Evolutionary conservation across 208 protist genomes (phyloP).

Genomic region (Giardia duodenalis): DNA sequence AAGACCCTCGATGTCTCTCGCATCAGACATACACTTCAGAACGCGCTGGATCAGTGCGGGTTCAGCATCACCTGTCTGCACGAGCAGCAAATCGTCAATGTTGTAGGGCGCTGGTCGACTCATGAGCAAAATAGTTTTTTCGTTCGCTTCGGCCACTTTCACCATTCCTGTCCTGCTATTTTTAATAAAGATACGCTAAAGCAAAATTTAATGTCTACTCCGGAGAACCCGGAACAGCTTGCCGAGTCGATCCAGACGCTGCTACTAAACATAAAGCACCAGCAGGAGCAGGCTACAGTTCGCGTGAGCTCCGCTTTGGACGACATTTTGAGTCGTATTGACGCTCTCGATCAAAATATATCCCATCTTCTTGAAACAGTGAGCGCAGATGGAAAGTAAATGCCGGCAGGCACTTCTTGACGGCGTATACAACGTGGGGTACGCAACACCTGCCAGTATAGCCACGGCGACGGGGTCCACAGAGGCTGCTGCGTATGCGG

Average conservation of each 20-base stretch:
- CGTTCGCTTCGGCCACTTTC: too few relatives aligned
- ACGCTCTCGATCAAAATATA: not conserved
- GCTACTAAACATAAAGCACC: not conserved
- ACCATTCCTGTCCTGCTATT: too few relatives aligned
- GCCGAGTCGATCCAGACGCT: not conserved
- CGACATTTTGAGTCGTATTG: not conserved
- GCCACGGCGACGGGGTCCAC: not conserved
- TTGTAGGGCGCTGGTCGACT: too few relatives aligned
- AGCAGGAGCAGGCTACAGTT: not conserved
- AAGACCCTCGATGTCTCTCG: too few relatives aligned
- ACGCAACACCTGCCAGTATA: not conserved
- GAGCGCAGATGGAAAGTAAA: not conserved
- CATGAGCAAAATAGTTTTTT: too few relatives aligned
- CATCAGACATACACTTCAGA: too few relatives aligned
- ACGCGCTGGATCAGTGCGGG: too few relatives aligned
- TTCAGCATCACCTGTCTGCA: too few relatives aligned
- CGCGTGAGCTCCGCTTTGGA: not conserved
- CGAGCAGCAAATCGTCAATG: too few relatives aligned
- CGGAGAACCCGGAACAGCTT: not conserved
- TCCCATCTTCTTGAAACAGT: not conserved
- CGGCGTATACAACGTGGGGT: not conserved
- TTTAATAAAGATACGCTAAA: too few relatives aligned
- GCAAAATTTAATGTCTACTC: slow-evolving; percentile 7
- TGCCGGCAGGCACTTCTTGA: not conserved
- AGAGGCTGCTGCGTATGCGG: not conserved